A percentile compares a stretch with the other conserved stretches of the same genome.
These are phyloP conservation scores for Ophiostoma pallidulum DNA, from an alignment of 2,329 filamentous ascomycete genomes.

Conservation along the genomic window DNA sequence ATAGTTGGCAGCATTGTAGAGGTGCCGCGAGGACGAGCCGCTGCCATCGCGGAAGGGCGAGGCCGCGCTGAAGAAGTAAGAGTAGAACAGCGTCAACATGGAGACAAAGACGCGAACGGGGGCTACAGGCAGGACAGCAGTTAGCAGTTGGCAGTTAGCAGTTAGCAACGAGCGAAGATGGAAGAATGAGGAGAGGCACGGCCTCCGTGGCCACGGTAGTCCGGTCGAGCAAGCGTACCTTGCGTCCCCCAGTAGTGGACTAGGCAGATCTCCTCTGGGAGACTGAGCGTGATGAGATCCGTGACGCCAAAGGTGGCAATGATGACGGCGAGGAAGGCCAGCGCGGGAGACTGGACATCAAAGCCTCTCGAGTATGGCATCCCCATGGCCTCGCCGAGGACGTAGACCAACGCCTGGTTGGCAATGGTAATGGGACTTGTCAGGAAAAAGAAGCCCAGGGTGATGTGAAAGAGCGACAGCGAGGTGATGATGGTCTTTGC, in stretches of 20 bases:
- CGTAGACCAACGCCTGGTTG: conserved; percentile 69
- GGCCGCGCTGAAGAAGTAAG: conserved; percentile 48
- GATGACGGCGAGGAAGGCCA: conserved; percentile 63
- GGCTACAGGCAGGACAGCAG: conserved; percentile 34
- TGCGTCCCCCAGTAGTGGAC: conserved; percentile 58
- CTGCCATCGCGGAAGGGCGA: conserved; percentile 39
- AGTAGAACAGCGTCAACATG: conserved; percentile 52
- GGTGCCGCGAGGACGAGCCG: conserved; percentile 23
- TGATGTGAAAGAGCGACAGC: conserved; percentile 75
- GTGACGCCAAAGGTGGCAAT: conserved; percentile 51
- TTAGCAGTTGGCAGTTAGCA: too few relatives aligned
- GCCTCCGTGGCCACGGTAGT: too few relatives aligned
- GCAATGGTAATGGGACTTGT: conserved; percentile 61
- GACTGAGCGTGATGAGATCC: conserved; percentile 57
- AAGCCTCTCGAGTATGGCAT: conserved; percentile 56
- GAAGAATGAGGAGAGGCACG: too few relatives aligned
- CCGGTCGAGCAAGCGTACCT: conserved; percentile 27
- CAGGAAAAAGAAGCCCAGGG: conserved; percentile 75
- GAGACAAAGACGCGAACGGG: conserved; percentile 58
- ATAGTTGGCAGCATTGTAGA: conserved; percentile 29
- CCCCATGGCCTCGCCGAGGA: conserved; percentile 75
- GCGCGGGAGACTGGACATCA: conserved; percentile 57
- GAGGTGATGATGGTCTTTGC: conserved; percentile 71
- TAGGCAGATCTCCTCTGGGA: conserved; percentile 56
- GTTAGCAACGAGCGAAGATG: too few relatives aligned